These are phyloP conservation scores for Articulospora tetracladia DNA, from an alignment of 495 filamentous ascomycete species.

Conservation along the genomic window DNA sequence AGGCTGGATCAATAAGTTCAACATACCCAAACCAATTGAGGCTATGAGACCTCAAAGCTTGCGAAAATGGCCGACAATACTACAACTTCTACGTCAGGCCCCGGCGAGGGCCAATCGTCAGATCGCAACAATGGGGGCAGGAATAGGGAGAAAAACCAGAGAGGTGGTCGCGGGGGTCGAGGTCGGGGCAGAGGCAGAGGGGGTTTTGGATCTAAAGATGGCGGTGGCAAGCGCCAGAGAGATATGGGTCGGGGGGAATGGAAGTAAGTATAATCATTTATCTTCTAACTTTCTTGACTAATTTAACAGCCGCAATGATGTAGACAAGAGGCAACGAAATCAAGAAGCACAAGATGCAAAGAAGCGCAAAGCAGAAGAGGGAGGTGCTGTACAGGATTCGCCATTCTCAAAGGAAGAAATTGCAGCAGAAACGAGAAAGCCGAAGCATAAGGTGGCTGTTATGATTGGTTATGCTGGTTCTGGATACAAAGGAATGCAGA, in stretches of 20 bases:
- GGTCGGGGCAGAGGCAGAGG: constrained; percentile 17
- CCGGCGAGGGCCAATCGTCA: background rate
- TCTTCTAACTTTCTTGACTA: constrained; percentile 37
- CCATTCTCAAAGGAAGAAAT: constrained; percentile 75
- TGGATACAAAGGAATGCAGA: constrained; percentile 97
- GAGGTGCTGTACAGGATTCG: constrained; percentile 45
- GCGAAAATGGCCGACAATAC: constrained; percentile 21
- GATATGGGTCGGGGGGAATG: constrained; percentile 66
- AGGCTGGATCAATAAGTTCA: too few species aligned
- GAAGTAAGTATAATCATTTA: constrained; percentile 32
- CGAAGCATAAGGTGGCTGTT: constrained; percentile 94
- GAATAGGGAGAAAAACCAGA: constrained; percentile 1
- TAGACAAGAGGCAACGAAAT: constrained; percentile 64
- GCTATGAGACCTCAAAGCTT: constrained; percentile 18
- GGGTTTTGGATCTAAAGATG: constrained; percentile 23
- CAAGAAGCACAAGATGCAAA: constrained; percentile 53
- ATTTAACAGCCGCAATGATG: constrained; percentile 57
- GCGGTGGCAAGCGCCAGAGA: constrained; percentile 52
- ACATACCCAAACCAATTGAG: background rate
- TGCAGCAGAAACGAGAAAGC: constrained; percentile 74
- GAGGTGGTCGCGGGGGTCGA: constrained; percentile 8
- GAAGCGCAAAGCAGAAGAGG: constrained; percentile 36
- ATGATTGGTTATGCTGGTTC: constrained; percentile 92
- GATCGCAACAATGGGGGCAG: background rate
- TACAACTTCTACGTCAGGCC: background rate